Percentiles rank a stretch among this genome's conserved stretches.
Conservation (phyloP, 352 stramenopile genomes). For the Pythium grandisporangium region DNA sequence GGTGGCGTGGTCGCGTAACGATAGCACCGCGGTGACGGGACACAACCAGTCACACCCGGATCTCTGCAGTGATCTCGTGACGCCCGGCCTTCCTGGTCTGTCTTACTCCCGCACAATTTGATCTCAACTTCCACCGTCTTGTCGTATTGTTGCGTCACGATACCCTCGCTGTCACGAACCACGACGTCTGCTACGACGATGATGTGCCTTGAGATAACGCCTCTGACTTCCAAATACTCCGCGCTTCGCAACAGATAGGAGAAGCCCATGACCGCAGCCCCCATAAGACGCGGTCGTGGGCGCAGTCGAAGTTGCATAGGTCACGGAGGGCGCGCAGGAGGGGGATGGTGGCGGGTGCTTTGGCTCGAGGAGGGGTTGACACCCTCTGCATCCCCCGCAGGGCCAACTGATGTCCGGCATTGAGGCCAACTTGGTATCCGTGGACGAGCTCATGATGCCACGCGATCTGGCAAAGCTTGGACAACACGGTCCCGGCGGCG, state of each 20-base stretch:
- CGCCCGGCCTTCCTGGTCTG: slow-evolving; percentile 5
- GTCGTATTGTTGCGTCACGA: too few relatives aligned
- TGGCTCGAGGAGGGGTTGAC: slow-evolving; percentile 1
- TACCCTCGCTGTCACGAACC: slow-evolving; percentile 9
- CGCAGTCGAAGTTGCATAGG: slow-evolving; percentile 6
- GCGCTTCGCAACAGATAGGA: slow-evolving; percentile 8
- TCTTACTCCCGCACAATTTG: too few relatives aligned
- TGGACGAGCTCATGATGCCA: slow-evolving; percentile 15
- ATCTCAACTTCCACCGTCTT: too few relatives aligned
- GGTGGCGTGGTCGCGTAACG: too few relatives aligned
- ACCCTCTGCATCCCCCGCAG: slow-evolving; percentile 14
- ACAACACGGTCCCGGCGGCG: slow-evolving; percentile 14
- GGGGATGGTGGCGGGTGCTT: slow-evolving; percentile 10
- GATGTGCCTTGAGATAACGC: not conserved
- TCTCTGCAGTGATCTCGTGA: not conserved
- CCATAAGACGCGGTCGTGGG: slow-evolving; percentile 21
- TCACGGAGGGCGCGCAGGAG: slow-evolving; percentile 9
- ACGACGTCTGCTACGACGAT: not conserved
- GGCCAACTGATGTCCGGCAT: slow-evolving; percentile 12
- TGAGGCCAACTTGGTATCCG: slow-evolving; percentile 12
- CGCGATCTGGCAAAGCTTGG: slow-evolving; percentile 15
- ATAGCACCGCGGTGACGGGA: too few relatives aligned
- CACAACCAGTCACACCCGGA: not conserved
- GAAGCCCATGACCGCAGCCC: slow-evolving; percentile 17
- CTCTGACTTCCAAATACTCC: slow-evolving; percentile 6